Percentiles rank a stretch among this genome's conserved stretches.
Conservation (phyloP, 352 stramenopile genomes). For the Globisporangium paroecandrum region DNA sequence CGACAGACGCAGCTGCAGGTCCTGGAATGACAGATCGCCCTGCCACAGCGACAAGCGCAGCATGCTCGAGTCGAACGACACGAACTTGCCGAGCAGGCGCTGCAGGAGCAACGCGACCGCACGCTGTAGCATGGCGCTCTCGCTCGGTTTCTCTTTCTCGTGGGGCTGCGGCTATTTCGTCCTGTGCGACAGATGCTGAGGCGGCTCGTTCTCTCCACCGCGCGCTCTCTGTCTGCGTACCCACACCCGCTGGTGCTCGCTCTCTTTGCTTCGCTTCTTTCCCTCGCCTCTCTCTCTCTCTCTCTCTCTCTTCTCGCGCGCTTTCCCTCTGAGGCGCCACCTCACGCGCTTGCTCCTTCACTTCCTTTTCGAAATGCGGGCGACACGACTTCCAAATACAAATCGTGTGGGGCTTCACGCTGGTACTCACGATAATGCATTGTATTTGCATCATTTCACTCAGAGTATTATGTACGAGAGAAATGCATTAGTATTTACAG, state of each 20-base stretch:
- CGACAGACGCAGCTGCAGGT: constrained; percentile 74
- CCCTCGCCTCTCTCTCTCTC: neutral
- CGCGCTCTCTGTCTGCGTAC: neutral
- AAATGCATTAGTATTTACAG: no score
- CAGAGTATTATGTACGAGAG: no score
- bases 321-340: neutral
- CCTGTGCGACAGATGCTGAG: neutral
- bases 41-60: constrained; percentile 83
- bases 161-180: neutral
- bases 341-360: neutral
- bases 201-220: neutral
- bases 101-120: constrained; percentile 82
- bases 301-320: neutral
- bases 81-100: constrained; percentile 85
- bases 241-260: neutral
- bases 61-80: constrained; percentile 85
- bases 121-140: constrained; percentile 65
- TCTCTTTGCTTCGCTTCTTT: neutral
- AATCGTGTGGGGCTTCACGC: no score
- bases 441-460: no score
- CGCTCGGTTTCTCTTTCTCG: neutral
- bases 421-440: no score
- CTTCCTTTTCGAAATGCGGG: neutral
- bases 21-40: constrained; percentile 78
- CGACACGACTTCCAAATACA: no score